These are phyloP conservation scores for Noccaea caerulescens DNA, from an alignment of 345 rosid species.

Conservation along the genomic window DNA sequence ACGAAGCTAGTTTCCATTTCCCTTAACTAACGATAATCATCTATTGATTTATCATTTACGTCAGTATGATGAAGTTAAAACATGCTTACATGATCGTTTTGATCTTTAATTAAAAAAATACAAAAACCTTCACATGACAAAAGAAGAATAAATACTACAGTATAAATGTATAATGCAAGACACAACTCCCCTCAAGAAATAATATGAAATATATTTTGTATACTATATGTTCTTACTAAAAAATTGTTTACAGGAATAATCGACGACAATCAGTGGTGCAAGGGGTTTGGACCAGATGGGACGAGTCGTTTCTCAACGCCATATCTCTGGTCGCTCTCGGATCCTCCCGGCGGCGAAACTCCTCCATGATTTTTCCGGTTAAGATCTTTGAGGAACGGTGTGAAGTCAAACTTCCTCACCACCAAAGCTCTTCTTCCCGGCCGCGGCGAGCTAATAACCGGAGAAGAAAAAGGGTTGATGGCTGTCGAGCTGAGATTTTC, in stretches of 20 bases:
- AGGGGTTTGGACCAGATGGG: slow-evolving; percentile 83
- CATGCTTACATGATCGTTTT: too few species aligned
- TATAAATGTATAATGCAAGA: slow-evolving; percentile 11
- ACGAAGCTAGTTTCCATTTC: neutral
- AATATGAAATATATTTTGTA: neutral
- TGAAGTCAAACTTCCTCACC: slow-evolving; percentile 55
- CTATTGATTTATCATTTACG: neutral
- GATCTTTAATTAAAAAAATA: neutral
- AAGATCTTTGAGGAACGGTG: slow-evolving; percentile 50
- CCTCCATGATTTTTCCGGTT: slow-evolving; percentile 20
- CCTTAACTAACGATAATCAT: slow-evolving; percentile 1
- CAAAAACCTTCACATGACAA: slow-evolving; percentile 21
- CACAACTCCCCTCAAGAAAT: neutral
- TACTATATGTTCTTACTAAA: neutral
- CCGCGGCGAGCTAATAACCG: slow-evolving; percentile 46
- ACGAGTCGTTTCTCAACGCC: slow-evolving; percentile 68
- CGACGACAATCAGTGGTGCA: slow-evolving; percentile 64
- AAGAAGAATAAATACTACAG: slow-evolving; percentile 10
- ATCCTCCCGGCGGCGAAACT: slow-evolving; percentile 29
- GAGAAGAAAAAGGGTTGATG: neutral
- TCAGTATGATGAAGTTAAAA: too few species aligned
- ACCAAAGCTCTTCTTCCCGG: slow-evolving; percentile 47
- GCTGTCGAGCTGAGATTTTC: neutral
- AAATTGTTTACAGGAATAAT: slow-evolving; percentile 15
- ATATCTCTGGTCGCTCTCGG: slow-evolving; percentile 55